Percentiles rank a stretch among this genome's conserved stretches.
phyloP scores from a whole-genome alignment of 2,329 filamentous ascomycete genomes.

The Coniella vitis region DNA sequence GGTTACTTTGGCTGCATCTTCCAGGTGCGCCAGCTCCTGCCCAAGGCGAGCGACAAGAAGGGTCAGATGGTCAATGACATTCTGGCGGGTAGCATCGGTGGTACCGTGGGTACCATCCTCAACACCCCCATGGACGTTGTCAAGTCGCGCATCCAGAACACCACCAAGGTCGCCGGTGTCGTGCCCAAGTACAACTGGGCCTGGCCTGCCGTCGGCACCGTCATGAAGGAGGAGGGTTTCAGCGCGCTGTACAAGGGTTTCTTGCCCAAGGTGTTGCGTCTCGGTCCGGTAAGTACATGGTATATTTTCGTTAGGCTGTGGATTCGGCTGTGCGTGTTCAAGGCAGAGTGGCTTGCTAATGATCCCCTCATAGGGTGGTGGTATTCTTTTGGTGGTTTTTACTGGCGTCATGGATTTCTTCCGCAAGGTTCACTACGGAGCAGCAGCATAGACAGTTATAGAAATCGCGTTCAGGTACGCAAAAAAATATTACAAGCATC shows the following conservation, averaged over 20 bases:
- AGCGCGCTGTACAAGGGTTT: constrained; percentile 95
- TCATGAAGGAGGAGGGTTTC: constrained; percentile 91
- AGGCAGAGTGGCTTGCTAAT: background rate
- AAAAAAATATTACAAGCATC: background rate
- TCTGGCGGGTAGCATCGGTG: constrained; percentile 78
- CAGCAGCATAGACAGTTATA: constrained; percentile 3
- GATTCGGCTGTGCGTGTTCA: constrained; percentile 35
- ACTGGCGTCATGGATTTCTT: constrained; percentile 92
- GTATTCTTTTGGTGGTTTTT: constrained; percentile 76
- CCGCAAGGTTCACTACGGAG: constrained; percentile 49
- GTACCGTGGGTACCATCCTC: constrained; percentile 77
- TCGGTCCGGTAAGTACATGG: constrained; percentile 46
- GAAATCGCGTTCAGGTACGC: background rate
- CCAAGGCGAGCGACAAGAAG: constrained; percentile 71
- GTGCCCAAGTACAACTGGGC: constrained; percentile 99
- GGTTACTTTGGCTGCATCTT: constrained; percentile 99
- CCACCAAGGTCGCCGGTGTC: constrained; percentile 70
- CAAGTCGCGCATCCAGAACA: constrained; percentile 97
- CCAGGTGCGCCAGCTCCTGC: constrained; percentile 83
- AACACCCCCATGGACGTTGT: constrained; percentile 96
- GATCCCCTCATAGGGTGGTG: constrained; percentile 31
- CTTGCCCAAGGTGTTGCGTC: constrained; percentile 82
- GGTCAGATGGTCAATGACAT: constrained; percentile 82
- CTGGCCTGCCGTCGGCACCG: constrained; percentile 76
- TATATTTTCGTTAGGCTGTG: background rate